Base-by-base conservation (phyloP, 352 stramenopile genomes). In the Lagenidium sp. region DNA sequence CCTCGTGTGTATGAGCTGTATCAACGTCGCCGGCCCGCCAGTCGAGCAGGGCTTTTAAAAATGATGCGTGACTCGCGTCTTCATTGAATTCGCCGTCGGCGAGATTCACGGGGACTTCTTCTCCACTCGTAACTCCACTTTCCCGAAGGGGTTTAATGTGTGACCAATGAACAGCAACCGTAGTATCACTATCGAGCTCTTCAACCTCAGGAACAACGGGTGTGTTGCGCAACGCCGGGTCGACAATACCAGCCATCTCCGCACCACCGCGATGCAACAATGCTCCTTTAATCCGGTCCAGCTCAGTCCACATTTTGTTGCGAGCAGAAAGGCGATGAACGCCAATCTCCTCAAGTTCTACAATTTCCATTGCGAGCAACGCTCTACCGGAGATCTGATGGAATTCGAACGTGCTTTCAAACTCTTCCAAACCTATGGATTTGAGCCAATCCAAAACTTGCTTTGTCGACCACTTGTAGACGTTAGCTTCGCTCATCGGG, bases 31-130 rank as follows among this genome's bases (percentile, higher is more conserved):
- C 61, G 10, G 61, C 53, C 25, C 80, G 71, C 80, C 80, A 92
- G 30, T 92, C 75, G 8, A 90, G 19, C 15, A 92, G 47, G 3
- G 76, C 77, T 26, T 87, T 88, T 60, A 92, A 69, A 41, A 92
- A 89, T 5, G 76, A 85, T 22, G 60, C 59, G 32, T 92, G 80
- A 32, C 76, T 72, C 1, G 46, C 67, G n/a, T 82, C 74, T 52
- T 89, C 77, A 40, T 85, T 47, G 34, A 89, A 92, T 1, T 74
- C 69, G 12, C 74, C 76, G 41, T 92, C 80, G 0, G 80, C 76
- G 18, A 89, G 50, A 57, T 92, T 92, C 6, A 85, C 65, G 2
- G 75, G 63, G 0, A 61, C 52, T n/a, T 79, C 50, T 6, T 42
- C 52, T 15, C 8, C 8, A 32, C 28, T 15, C 8, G 8, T 32